Evolutionary conservation across 2,329 filamentous ascomycete species (phyloP), one percentile per base, ranked within the genome.

Genomic region (Xylariaceae sp.): DNA sequence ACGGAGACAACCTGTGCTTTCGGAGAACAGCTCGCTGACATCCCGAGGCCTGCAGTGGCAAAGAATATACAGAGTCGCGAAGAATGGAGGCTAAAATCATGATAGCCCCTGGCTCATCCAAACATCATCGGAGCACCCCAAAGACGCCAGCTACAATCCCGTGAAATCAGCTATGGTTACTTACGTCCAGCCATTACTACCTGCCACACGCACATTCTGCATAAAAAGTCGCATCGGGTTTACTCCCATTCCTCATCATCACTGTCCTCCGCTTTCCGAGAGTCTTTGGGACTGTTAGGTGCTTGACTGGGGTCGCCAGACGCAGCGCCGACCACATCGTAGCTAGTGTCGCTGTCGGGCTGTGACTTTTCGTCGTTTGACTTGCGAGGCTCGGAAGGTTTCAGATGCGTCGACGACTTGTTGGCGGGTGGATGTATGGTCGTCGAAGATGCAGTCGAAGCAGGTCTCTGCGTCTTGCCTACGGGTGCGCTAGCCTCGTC

Each of bases 291-390:
- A 67, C 82, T 85, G 67, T 73, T 81, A 21, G 90, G 87, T 16
- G 90, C 86, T 60, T 88, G 87, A 69, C 89, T 96, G 36, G 86
- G 84, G 42, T 83, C 81, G 46, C 88, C 88, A 48, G 88, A 92
- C 43, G 84, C 77, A 5, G 86, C 85, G 7, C 88, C 87, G 43
- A 99, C 90, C 32, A 99, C 80, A 69, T 99, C 94, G 70, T 99
- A 99, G 74, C 91, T 96, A 16, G 89, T 89, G 64, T 99, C 94
- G 68, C 92, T 96, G 65, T 94, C 94, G 7, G 91, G 85, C 62
- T 94, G 88, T 22, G 89, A 95, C 69, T 92, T 91, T 69, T 91
- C 87, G 66, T 96, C 91, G 65, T 95, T 87, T 22, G 91, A 95
- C 65, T 80, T 83, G 45, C 89, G 85, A 16, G 84, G 75, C 63